phyloP scores from a whole-genome alignment of 345 rosid species.

The Linum tenue region DNA sequence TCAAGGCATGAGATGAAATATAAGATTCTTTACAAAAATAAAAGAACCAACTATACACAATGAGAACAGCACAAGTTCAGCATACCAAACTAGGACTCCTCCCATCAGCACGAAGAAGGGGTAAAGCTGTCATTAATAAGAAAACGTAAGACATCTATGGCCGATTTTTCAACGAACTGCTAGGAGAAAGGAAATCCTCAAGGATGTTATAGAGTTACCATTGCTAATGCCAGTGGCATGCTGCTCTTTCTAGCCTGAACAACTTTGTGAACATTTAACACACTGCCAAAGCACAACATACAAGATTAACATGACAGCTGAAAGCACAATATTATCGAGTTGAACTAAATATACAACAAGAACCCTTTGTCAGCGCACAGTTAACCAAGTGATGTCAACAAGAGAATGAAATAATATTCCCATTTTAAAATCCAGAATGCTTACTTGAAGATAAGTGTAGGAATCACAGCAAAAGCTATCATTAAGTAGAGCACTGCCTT shows the following conservation, averaged over 20 bases:
- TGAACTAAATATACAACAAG: slow-evolving; percentile 10
- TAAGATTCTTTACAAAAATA: slow-evolving; percentile 1
- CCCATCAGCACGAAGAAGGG: slow-evolving; percentile 67
- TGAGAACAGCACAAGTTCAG: slow-evolving; percentile 1
- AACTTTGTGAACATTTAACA: slow-evolving; percentile 65
- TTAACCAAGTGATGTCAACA: not conserved
- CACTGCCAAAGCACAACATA: slow-evolving; percentile 32
- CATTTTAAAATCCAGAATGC: slow-evolving; percentile 11
- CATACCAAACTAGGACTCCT: slow-evolving; percentile 82
- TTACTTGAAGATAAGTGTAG: slow-evolving; percentile 80
- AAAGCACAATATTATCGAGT: slow-evolving; percentile 2
- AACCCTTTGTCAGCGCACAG: not conserved
- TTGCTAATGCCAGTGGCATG: slow-evolving; percentile 80
- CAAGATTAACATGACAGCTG: not conserved
- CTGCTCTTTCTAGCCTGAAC: slow-evolving; percentile 78
- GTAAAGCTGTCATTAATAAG: slow-evolving; percentile 47
- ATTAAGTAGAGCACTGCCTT: slow-evolving; percentile 48
- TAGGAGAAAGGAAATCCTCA: slow-evolving; percentile 1
- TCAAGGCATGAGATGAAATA: slow-evolving; percentile 10
- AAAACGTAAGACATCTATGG: slow-evolving; percentile 12
- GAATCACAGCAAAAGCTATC: slow-evolving; percentile 67
- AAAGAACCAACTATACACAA: slow-evolving; percentile 2
- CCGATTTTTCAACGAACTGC: not conserved
- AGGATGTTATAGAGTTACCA: slow-evolving; percentile 40
- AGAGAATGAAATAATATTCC: not conserved